phyloP scores from a whole-genome alignment of 805 yeast genomes.

The Ogataea trehaloabstinens region DNA sequence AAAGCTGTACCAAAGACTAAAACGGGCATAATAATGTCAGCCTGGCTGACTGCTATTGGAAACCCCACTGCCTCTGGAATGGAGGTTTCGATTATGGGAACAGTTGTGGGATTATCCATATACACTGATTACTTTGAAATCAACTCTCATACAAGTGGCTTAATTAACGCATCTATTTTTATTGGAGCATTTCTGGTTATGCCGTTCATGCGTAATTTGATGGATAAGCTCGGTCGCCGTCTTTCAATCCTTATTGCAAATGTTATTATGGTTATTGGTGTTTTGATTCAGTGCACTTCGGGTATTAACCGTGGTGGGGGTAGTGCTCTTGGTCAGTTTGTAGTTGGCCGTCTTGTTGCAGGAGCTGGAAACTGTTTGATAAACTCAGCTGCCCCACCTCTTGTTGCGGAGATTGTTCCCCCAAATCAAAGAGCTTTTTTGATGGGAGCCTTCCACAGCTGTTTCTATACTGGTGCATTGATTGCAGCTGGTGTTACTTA shows the following conservation, averaged over 20 bases:
- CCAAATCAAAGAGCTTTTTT: conserved; percentile 39
- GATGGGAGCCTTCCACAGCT: conserved; percentile 46
- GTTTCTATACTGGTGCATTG: conserved; percentile 43
- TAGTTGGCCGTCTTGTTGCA: conserved; percentile 41
- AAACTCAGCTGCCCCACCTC: conserved; percentile 41
- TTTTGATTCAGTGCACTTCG: conserved; percentile 43
- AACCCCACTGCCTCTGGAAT: conserved; percentile 13
- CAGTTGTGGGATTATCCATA: conserved; percentile 6
- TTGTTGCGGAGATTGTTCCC: conserved; percentile 46
- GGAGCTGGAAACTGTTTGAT: conserved; percentile 45
- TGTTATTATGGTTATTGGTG: conserved; percentile 50
- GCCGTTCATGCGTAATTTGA: conserved; percentile 4
- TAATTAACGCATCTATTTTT: conserved; percentile 9
- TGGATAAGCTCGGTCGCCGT: conserved; percentile 49
- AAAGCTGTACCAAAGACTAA: conserved; percentile 2
- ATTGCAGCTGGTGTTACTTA: conserved; percentile 44
- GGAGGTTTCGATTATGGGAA: conserved; percentile 12
- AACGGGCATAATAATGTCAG: conserved; percentile 3
- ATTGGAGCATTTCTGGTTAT: conserved; percentile 10
- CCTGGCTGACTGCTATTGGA: conserved; percentile 7
- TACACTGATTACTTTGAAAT: conserved; percentile 12
- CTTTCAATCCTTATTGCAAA: conserved; percentile 52
- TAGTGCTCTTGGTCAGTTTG: conserved; percentile 29
- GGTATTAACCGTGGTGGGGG: conserved; percentile 26
- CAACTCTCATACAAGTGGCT: conserved; percentile 5